phyloP scores from a whole-genome alignment of 306 rosid species.

The Sechiopsis laciniata region DNA sequence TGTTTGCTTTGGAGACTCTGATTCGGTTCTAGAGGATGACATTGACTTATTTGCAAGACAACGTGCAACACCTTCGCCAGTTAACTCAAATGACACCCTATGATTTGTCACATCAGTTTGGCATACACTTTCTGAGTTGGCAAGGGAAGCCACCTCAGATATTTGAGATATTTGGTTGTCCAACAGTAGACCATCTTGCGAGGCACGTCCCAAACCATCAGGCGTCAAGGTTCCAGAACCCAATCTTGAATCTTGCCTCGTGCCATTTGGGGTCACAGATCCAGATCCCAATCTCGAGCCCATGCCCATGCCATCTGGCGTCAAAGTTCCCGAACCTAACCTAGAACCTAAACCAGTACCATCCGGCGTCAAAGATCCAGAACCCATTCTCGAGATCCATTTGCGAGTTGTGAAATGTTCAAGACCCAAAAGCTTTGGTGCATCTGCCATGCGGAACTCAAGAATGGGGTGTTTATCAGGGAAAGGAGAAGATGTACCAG shows the following conservation, averaged over 20 bases:
- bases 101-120: constrained; percentile 56
- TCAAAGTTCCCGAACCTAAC: constrained; percentile 73
- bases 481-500: constrained; percentile 88
- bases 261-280: constrained; percentile 38
- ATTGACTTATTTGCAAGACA: constrained; percentile 74
- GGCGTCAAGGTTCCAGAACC: constrained; percentile 46
- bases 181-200: constrained; percentile 29
- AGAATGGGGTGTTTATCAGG: constrained; percentile 66
- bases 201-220: constrained; percentile 48
- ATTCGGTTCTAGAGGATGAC: constrained; percentile 37
- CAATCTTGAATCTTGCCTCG: constrained; percentile 25
- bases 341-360: constrained; percentile 63
- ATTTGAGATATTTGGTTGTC: constrained; percentile 35
- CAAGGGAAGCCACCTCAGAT: not conserved
- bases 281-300: constrained; percentile 62
- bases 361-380: constrained; percentile 92
- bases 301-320: constrained; percentile 74
- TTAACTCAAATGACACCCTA: constrained; percentile 89
- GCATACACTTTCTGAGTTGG: constrained; percentile 37
- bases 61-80: constrained; percentile 86
- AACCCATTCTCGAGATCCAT: constrained; percentile 82
- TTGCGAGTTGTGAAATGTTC: constrained; percentile 65
- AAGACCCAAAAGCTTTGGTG: constrained; percentile 64
- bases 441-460: constrained; percentile 66
- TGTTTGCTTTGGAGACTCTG: constrained; percentile 48